Conservation (phyloP, 352 stramenopile genomes). For the Globisporangium canariense region DNA sequence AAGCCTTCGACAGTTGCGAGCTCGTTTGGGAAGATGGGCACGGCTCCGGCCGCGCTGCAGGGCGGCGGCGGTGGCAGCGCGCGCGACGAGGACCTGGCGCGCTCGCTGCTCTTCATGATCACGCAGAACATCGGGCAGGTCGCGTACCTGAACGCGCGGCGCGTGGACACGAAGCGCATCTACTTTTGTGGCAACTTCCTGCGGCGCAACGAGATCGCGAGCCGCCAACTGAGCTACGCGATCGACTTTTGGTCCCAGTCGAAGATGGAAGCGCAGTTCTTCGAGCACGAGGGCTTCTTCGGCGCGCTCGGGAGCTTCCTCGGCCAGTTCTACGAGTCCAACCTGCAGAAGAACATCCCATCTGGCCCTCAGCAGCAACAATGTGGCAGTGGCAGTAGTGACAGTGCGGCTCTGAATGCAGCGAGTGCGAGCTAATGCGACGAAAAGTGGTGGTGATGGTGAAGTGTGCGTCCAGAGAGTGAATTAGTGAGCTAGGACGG, state of each 20-base stretch:
- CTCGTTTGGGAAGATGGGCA: slow-evolving; percentile 96
- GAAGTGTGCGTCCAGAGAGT: not conserved
- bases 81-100: slow-evolving; percentile 91
- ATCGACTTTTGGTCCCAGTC: slow-evolving; percentile 98
- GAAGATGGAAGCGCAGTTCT: slow-evolving; percentile 88
- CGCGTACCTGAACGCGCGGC: slow-evolving; percentile 94
- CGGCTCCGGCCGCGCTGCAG: not conserved
- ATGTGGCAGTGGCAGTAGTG: not conserved
- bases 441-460: not conserved
- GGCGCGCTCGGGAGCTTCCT: slow-evolving; percentile 96
- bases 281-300: slow-evolving; percentile 97
- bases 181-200: slow-evolving; percentile 97
- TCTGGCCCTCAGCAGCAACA: not conserved
- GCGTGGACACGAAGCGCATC: slow-evolving; percentile 91
- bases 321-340: slow-evolving; percentile 21
- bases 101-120: slow-evolving; percentile 97
- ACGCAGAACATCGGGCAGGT: slow-evolving; percentile 97
- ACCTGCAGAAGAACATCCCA: slow-evolving; percentile 20
- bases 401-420: not conserved
- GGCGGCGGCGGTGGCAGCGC: slow-evolving; percentile 24
- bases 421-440: not conserved
- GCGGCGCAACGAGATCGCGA: slow-evolving; percentile 93
- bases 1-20: slow-evolving; percentile 89
- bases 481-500: not conserved
- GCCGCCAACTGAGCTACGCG: slow-evolving; percentile 83